phyloP scores from a whole-genome alignment of 139 green algal genomes.

The Haematococcus sp. region DNA sequence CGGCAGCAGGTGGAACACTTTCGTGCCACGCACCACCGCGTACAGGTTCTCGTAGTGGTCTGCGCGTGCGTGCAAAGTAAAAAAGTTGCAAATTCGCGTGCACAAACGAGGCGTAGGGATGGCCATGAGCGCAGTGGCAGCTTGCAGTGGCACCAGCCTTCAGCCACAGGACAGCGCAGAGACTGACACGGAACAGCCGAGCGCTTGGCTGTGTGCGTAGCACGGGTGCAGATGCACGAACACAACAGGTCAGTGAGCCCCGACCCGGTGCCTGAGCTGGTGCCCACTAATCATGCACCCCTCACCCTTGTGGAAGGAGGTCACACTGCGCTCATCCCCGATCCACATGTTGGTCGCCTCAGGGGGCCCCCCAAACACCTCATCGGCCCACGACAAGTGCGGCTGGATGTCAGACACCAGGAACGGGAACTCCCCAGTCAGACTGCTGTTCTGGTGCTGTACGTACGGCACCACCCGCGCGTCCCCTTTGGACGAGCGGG shows the following conservation, averaged over 20 bases:
- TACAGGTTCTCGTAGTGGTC: slow-evolving; percentile 88
- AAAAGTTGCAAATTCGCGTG: too few relatives aligned
- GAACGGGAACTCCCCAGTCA: slow-evolving; percentile 50
- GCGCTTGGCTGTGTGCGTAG: too few relatives aligned
- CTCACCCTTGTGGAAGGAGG: slow-evolving; percentile 79
- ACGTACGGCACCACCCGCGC: slow-evolving; percentile 1
- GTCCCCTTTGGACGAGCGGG: background rate
- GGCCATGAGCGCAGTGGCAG: too few relatives aligned
- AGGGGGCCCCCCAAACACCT: slow-evolving; percentile 42
- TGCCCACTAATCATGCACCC: background rate
- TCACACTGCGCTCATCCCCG: slow-evolving; percentile 69
- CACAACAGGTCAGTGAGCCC: too few relatives aligned
- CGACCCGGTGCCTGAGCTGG: too few relatives aligned
- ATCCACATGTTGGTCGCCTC: slow-evolving; percentile 63
- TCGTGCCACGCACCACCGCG: slow-evolving; percentile 68
- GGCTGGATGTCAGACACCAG: slow-evolving; percentile 53
- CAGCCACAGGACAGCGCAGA: too few relatives aligned
- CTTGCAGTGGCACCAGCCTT: too few relatives aligned
- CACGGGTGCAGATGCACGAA: too few relatives aligned
- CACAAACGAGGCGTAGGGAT: too few relatives aligned
- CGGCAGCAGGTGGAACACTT: slow-evolving; percentile 79
- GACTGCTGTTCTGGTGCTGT: slow-evolving; percentile 77
- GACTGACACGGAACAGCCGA: too few relatives aligned
- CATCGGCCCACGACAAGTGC: slow-evolving; percentile 32
- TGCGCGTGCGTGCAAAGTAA: background rate